Conservation (phyloP, 2,329 filamentous ascomycete genomes). For the Fusarium continuum region DNA sequence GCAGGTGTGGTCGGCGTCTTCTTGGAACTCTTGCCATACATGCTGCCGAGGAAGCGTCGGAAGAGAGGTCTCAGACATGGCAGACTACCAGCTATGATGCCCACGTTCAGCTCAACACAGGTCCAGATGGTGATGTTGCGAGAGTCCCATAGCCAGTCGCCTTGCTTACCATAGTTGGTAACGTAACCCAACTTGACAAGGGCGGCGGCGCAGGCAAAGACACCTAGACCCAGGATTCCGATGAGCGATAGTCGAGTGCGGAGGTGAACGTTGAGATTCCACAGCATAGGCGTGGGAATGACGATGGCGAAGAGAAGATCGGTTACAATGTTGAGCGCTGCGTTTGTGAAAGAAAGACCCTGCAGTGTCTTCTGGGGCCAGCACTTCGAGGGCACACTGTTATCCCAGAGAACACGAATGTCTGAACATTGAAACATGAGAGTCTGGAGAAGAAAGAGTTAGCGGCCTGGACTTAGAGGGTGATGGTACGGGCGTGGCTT, state of each 20-base stretch:
- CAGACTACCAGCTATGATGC: constrained; percentile 50
- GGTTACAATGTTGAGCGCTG: constrained; percentile 48
- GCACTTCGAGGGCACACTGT: constrained; percentile 50
- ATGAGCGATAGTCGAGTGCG: constrained; percentile 53
- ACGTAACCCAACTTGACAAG: constrained; percentile 54
- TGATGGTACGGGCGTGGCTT: not conserved
- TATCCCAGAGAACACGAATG: constrained; percentile 57
- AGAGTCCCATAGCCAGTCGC: constrained; percentile 57
- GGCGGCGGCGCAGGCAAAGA: constrained; percentile 56
- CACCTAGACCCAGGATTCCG: constrained; percentile 53
- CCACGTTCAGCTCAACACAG: constrained; percentile 50
- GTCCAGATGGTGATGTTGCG: constrained; percentile 60
- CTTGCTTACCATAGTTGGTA: constrained; percentile 50
- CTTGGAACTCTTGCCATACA: constrained; percentile 44
- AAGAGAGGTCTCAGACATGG: constrained; percentile 50
- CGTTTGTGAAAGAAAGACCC: constrained; percentile 55
- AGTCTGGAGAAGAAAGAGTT: constrained; percentile 42
- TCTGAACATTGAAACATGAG: constrained; percentile 59
- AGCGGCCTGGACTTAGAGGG: accelerated
- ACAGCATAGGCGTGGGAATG: constrained; percentile 51
- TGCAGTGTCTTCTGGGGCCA: constrained; percentile 53
- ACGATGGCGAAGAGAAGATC: constrained; percentile 53
- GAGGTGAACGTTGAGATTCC: constrained; percentile 52
- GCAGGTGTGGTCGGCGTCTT: constrained; percentile 40
- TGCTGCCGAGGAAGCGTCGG: constrained; percentile 45